Evolutionary conservation across 139 green algal genomes (phyloP).

Genomic region (Chlamydomonas sp.): DNA sequence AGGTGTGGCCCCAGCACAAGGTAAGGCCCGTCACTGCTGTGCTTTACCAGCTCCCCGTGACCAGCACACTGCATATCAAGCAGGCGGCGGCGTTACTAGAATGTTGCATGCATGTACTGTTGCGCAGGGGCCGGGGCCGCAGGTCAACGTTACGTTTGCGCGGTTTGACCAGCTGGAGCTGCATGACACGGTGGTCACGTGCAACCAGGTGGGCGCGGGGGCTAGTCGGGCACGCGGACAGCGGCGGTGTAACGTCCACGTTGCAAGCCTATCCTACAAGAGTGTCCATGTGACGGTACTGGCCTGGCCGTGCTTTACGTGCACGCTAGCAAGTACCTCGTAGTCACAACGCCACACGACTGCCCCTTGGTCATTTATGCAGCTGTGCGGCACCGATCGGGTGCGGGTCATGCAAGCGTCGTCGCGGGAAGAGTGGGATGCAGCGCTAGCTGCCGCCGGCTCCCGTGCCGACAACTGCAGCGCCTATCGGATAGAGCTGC

Average conservation of each 20-base stretch:
- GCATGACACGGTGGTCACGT: not conserved
- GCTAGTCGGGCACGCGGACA: not conserved
- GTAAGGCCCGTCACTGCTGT: no score
- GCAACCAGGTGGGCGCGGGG: constrained; percentile 2
- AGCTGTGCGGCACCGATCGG: not conserved
- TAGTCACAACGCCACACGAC: not conserved
- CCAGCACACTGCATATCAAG: no score
- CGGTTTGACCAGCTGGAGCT: not conserved
- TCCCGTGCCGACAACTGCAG: not conserved
- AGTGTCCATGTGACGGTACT: not conserved
- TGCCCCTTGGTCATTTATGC: not conserved
- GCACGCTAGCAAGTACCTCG: not conserved
- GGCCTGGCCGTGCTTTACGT: not conserved
- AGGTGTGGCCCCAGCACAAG: no score
- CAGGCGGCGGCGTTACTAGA: no score
- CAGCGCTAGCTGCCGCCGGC: not conserved
- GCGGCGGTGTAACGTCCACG: not conserved
- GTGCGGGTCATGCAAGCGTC: not conserved
- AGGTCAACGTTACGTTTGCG: not conserved
- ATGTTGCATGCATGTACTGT: not conserved
- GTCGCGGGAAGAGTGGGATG: not conserved
- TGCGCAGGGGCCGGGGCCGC: not conserved
- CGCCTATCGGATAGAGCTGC: not conserved
- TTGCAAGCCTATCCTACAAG: not conserved
- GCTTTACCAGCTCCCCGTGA: no score